phyloP scores from a whole-genome alignment of 1,139 yeast genomes.

The Candida sp. region DNA sequence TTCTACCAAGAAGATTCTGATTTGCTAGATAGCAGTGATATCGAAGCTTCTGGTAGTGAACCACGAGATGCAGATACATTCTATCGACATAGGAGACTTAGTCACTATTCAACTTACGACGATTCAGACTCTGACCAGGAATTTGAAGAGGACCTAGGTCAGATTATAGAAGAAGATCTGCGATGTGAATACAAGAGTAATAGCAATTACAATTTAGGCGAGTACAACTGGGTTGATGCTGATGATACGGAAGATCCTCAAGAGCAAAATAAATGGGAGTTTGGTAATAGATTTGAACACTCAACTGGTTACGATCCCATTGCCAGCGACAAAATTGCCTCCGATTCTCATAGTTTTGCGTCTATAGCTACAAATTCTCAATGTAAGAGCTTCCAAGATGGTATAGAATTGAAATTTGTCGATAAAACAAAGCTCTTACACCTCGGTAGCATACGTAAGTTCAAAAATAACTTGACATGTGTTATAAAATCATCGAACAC shows the following conservation, averaged over 20 bases:
- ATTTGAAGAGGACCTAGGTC: constrained; percentile 1
- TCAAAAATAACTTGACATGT: constrained; percentile 33
- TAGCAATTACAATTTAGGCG: not conserved
- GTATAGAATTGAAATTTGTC: not conserved
- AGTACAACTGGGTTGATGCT: constrained; percentile 1
- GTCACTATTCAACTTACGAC: constrained; percentile 5
- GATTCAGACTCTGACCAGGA: constrained; percentile 3
- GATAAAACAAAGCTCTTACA: not conserved
- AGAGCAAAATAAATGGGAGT: not conserved
- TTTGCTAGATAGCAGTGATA: not conserved
- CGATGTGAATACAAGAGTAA: not conserved
- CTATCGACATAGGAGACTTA: not conserved
- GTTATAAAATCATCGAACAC: constrained; percentile 9
- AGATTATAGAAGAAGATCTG: not conserved
- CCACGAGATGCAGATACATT: not conserved
- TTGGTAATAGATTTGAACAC: not conserved
- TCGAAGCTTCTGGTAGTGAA: not conserved
- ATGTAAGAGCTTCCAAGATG: not conserved
- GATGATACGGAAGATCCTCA: not conserved
- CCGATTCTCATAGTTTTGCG: not conserved
- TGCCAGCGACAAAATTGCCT: not conserved
- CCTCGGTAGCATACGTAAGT: constrained; percentile 10
- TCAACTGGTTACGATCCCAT: constrained; percentile 1
- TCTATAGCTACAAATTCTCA: not conserved
- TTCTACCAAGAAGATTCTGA: not conserved